Conservation (phyloP, 163 green algal species). For the Chloroidium sp. region DNA sequence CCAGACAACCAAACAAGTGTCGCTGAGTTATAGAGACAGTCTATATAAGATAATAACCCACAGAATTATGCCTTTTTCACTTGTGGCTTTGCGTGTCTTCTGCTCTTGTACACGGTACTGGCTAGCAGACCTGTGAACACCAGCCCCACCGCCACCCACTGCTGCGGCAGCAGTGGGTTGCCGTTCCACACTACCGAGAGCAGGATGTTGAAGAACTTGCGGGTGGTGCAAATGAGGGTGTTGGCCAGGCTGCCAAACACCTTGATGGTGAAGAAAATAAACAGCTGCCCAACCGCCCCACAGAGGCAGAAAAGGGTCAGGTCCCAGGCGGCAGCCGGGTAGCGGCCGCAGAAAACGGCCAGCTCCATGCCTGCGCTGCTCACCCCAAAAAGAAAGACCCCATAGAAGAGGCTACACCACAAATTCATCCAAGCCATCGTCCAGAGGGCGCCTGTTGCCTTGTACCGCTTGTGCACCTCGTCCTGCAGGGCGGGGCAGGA, state of each 20-base stretch:
- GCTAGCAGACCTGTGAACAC: slow-evolving; percentile 86
- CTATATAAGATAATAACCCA: too few species aligned
- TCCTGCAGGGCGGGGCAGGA: slow-evolving; percentile 36
- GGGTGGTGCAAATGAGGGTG: slow-evolving; percentile 92
- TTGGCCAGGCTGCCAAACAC: slow-evolving; percentile 83
- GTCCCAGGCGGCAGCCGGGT: slow-evolving; percentile 67
- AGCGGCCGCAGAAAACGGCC: slow-evolving; percentile 56
- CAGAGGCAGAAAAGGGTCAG: slow-evolving; percentile 92
- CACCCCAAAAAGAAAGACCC: slow-evolving; percentile 64
- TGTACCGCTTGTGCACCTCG: slow-evolving; percentile 71
- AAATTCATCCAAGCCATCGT: slow-evolving; percentile 99
- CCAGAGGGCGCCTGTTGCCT: slow-evolving; percentile 58
- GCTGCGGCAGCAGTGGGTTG: slow-evolving; percentile 70
- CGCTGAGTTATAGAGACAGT: too few species aligned
- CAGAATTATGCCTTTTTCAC: too few species aligned
- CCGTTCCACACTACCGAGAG: slow-evolving; percentile 73
- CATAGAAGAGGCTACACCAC: slow-evolving; percentile 76
- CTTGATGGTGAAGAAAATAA: slow-evolving; percentile 97
- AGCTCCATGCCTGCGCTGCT: slow-evolving; percentile 33
- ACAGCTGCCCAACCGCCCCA: slow-evolving; percentile 92
- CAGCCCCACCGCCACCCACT: slow-evolving; percentile 88
- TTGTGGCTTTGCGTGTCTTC: neutral
- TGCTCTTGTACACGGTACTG: slow-evolving; percentile 54
- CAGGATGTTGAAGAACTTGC: slow-evolving; percentile 99
- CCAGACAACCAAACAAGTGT: too few species aligned